A percentile compares a stretch with the other conserved stretches of the same genome.
Conservation (phyloP, 768 basidiomycete genomes). For the Tricholoma furcatifolium region DNA sequence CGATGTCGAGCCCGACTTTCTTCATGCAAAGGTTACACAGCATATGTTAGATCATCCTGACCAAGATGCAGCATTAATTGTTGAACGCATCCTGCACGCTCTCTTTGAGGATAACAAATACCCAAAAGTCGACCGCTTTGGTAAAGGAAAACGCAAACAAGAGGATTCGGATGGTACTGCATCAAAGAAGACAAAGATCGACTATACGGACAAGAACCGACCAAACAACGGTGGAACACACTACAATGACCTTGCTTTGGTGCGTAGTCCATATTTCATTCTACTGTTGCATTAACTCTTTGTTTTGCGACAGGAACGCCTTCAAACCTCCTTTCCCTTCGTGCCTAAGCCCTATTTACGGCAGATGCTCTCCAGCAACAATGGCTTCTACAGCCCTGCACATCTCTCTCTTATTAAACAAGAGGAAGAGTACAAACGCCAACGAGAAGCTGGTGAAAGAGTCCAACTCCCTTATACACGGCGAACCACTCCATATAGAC, state of each 20-base stretch:
- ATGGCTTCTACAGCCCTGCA: conserved; percentile 64
- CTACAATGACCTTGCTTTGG: conserved; percentile 55
- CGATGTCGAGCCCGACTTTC: conserved; percentile 61
- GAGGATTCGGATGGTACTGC: conserved; percentile 26
- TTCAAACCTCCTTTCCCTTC: conserved; percentile 55
- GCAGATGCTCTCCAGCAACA: conserved; percentile 32
- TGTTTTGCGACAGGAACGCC: conserved; percentile 38
- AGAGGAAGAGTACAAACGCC: conserved; percentile 27
- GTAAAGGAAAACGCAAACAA: conserved; percentile 31
- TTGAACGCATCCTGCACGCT: conserved; percentile 54
- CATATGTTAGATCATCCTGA: conserved; percentile 32
- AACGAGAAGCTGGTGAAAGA: conserved; percentile 13
- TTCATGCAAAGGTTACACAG: conserved; percentile 43
- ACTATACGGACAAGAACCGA: conserved; percentile 53
- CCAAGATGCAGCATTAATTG: conserved; percentile 30
- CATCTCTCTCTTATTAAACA: conserved; percentile 45
- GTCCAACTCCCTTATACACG: conserved; percentile 33
- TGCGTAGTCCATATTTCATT: conserved; percentile 20
- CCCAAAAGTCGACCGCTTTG: conserved; percentile 45
- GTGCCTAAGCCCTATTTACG: conserved; percentile 58
- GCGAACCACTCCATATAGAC: conserved; percentile 27
- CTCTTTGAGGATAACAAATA: conserved; percentile 64
- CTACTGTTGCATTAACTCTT: conserved; percentile 1
- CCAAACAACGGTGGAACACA: conserved; percentile 35
- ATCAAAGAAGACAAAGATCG: conserved; percentile 43